Evolutionary conservation across 208 protist genomes (phyloP).

Genomic region (Trypanosoma theileri): DNA sequence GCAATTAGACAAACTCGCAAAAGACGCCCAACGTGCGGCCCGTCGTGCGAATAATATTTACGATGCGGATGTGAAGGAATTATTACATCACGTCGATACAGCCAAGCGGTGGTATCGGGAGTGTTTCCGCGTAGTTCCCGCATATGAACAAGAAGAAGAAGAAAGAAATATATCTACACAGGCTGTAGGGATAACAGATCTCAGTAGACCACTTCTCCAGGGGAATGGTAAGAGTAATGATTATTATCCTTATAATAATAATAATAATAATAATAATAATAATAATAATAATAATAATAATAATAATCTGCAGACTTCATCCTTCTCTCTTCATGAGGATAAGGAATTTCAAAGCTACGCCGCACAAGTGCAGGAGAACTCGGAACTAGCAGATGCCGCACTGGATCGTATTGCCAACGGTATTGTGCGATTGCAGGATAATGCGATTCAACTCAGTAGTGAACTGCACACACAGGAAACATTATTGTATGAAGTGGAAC

Average conservation of each 20-base stretch:
- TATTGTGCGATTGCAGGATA: slow-evolving; percentile 22
- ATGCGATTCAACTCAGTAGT: slow-evolving; percentile 7
- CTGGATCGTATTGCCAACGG: slow-evolving; percentile 22
- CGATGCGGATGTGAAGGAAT: slow-evolving; percentile 25
- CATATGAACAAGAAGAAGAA: slow-evolving; percentile 12
- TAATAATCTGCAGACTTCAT: background rate
- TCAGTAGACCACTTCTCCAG: slow-evolving; percentile 2
- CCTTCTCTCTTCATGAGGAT: background rate
- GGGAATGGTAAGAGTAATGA: slow-evolving; percentile 20
- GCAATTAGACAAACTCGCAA: slow-evolving; percentile 34
- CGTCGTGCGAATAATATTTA: slow-evolving; percentile 4
- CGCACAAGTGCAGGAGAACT: slow-evolving; percentile 14
- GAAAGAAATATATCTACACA: background rate
- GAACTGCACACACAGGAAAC: slow-evolving; percentile 17
- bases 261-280: background rate
- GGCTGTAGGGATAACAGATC: background rate
- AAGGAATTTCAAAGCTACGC: slow-evolving; percentile 18
- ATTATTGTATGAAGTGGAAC: slow-evolving; percentile 16
- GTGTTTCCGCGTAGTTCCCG: slow-evolving; percentile 36
- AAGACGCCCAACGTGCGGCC: slow-evolving; percentile 33
- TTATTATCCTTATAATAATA: too few species aligned
- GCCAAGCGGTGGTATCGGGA: slow-evolving; percentile 53
- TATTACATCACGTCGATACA: slow-evolving; percentile 42
- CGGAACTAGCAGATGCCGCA: slow-evolving; percentile 13
- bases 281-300: background rate